phyloP scores from a whole-genome alignment of 192 early-diverging fungal genomes.

The Rhizoclosmatium globosum region DNA sequence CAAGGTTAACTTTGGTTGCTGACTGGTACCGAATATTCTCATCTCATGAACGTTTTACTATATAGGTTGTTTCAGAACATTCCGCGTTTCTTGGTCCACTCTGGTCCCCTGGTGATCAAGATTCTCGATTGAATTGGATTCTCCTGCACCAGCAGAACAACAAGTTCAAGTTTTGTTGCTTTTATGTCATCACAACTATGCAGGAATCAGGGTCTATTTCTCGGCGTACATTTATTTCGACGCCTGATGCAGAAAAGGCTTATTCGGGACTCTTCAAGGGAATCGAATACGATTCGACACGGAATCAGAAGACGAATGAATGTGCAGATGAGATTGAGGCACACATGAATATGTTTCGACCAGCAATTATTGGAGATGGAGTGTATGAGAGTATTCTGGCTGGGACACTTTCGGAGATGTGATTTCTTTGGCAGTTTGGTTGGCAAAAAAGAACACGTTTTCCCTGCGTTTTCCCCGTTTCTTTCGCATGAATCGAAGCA shows the following conservation, averaged over 20 bases:
- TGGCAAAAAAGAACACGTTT: background rate
- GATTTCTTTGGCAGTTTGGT: background rate
- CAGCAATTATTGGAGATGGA: slow-evolving; percentile 10
- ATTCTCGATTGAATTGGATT: background rate
- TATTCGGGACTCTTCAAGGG: background rate
- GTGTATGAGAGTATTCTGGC: slow-evolving; percentile 22
- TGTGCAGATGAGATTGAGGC: slow-evolving; percentile 46
- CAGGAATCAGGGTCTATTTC: background rate
- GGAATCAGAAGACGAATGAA: background rate
- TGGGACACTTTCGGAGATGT: background rate
- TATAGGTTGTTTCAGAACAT: slow-evolving; percentile 2
- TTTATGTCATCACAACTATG: slow-evolving; percentile 17
- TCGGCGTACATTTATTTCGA: background rate
- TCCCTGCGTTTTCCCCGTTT: background rate
- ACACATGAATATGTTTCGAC: slow-evolving; percentile 45
- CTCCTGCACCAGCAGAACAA: background rate
- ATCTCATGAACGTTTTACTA: background rate
- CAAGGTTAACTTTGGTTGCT: too few relatives aligned
- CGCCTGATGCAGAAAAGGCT: background rate
- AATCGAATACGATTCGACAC: slow-evolving; percentile 13
- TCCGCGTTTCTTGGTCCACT: slow-evolving; percentile 15
- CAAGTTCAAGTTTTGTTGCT: background rate
- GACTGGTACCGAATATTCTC: background rate
- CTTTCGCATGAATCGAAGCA: too few relatives aligned
- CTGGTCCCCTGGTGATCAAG: slow-evolving; percentile 26